phyloP scores from a whole-genome alignment of 2,329 filamentous ascomycete genomes.

The Intubia oerlemansii region DNA sequence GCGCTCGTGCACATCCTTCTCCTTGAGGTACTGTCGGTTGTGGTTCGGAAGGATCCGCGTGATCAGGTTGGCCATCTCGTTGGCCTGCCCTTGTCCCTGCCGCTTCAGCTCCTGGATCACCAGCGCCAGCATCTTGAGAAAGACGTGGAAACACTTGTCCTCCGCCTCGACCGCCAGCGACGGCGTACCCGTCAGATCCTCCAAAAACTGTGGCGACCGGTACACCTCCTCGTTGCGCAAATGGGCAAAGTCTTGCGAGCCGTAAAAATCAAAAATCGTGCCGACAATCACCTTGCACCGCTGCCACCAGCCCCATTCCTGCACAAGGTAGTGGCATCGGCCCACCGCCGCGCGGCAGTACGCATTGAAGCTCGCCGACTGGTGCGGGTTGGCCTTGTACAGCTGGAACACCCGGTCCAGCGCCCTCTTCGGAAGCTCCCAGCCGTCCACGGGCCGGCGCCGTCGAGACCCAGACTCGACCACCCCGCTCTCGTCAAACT shows the following conservation, averaged over 20 bases:
- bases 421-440: conserved; percentile 34
- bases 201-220: conserved; percentile 37
- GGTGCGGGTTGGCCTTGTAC: conserved; percentile 31
- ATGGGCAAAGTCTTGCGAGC: conserved; percentile 36
- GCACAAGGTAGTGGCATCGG: conserved; percentile 40
- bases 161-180: conserved; percentile 27
- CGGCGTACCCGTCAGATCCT: conserved; percentile 25
- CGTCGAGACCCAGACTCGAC: conserved; percentile 19
- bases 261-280: conserved; percentile 46
- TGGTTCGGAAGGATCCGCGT: conserved; percentile 44
- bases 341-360: conserved; percentile 38
- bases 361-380: conserved; percentile 40
- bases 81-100: conserved; percentile 24
- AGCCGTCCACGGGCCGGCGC: conserved; percentile 28
- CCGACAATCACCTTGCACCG: conserved; percentile 35
- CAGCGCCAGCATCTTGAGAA: conserved; percentile 40
- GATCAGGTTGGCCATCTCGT: conserved; percentile 39
- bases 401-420: conserved; percentile 34
- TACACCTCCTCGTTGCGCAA: conserved; percentile 43
- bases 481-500: conserved; percentile 34
- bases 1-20: conserved; percentile 34
- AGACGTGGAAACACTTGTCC: conserved; percentile 45
- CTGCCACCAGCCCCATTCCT: conserved; percentile 49
- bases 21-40: conserved; percentile 40
- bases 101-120: conserved; percentile 29